phyloP scores from a whole-genome alignment of 305 asterid genomes.

The Solanum aculeatissimum region DNA sequence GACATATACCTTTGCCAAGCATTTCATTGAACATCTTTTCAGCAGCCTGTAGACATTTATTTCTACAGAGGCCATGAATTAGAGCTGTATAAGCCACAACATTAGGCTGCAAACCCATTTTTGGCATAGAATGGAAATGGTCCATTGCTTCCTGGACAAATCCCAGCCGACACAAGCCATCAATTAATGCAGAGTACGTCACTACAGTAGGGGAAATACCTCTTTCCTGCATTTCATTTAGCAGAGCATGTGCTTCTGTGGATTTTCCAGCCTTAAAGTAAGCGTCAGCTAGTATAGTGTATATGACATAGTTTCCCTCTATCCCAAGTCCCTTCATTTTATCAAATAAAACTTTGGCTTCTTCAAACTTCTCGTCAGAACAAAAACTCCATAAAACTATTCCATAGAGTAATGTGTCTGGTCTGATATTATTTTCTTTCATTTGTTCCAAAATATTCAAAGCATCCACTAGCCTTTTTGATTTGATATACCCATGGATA shows the following conservation, averaged over 20 bases:
- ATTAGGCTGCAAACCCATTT: slow-evolving; percentile 55
- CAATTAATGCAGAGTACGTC: slow-evolving; percentile 50
- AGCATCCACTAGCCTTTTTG: slow-evolving; percentile 54
- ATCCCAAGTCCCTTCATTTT: slow-evolving; percentile 56
- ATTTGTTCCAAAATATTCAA: slow-evolving; percentile 40
- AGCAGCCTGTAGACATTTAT: slow-evolving; percentile 44
- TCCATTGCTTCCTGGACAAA: slow-evolving; percentile 54
- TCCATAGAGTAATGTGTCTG: slow-evolving; percentile 58
- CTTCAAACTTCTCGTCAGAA: slow-evolving; percentile 49
- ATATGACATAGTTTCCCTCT: slow-evolving; percentile 51
- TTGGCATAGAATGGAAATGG: slow-evolving; percentile 38
- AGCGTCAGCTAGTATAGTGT: slow-evolving; percentile 57
- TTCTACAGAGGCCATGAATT: slow-evolving; percentile 65
- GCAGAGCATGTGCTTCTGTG: slow-evolving; percentile 50
- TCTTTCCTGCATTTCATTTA: slow-evolving; percentile 56
- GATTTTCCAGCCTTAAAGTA: slow-evolving; percentile 68
- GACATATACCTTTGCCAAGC: slow-evolving; percentile 48
- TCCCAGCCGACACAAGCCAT: slow-evolving; percentile 72
- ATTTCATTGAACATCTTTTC: slow-evolving; percentile 51
- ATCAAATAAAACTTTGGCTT: slow-evolving; percentile 42
- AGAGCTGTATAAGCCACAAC: slow-evolving; percentile 58
- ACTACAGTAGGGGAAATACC: slow-evolving; percentile 48
- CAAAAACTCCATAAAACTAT: slow-evolving; percentile 81
- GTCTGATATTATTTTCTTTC: slow-evolving; percentile 43
- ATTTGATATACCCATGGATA: slow-evolving; percentile 68